Evolutionary conservation across 2,329 filamentous ascomycete species (phyloP), one percentile per base, ranked within the genome.

Genomic region (Ophiostoma himal-ulmi): DNA sequence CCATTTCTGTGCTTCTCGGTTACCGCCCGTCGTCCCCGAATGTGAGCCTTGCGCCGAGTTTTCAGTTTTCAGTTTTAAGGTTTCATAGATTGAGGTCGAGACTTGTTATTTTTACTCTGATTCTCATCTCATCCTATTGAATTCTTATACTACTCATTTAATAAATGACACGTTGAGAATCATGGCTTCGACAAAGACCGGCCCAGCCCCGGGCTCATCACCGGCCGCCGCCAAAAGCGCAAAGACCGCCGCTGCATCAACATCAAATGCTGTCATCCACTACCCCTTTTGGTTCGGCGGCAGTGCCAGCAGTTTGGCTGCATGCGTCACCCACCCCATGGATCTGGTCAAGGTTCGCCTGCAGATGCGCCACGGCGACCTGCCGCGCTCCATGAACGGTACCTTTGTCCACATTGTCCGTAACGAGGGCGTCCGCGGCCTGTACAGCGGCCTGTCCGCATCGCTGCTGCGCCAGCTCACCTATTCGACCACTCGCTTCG

Each of bases 231-330:
- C 75, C 68, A 67, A 52, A 8, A 17, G 11, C 20, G 52, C 64
- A 36, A 39, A 52, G 26, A 37, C 64, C 14, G 62, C 62, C 62
- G 34, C 60, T 34, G 8, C 48, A 22, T 8, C 30, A 20, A 5
- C 62, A 11, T 39, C 62, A 20, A 22, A 30, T 8, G 17, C 20
- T 65, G 26, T 39, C 69, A 78, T 85, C 60, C 81, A 82, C 72
- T 94, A 94, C 81, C 91, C 91, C 11, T 94, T 94, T 81, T 98
- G 94, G 95, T 98, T 99, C 79, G 95, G 95, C 74, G 95, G 95
- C 70, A 97, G 92, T 78, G 93, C 94, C 68, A 95, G 92, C 77
- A 96, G 92, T 78, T 90, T 95, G 83, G 94, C 94, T 52, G 94
- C 94, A 64, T 90, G 89, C 75, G 91, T 97, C 67, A 98, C 94